Evolutionary conservation across 257 asterid genomes (phyloP).

Genomic region (Linderniella brevidens): DNA sequence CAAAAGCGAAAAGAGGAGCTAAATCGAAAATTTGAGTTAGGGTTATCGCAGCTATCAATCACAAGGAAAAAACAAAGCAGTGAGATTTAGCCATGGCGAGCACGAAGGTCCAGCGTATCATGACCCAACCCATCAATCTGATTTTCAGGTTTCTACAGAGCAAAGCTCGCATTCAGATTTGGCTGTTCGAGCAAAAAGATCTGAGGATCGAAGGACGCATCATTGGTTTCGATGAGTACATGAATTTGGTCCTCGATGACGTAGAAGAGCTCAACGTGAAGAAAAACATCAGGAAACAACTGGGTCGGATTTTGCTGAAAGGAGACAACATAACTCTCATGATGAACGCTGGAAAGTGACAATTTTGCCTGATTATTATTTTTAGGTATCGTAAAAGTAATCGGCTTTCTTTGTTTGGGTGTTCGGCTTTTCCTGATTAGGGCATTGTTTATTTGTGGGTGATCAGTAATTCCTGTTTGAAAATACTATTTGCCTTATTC

Average conservation of each 20-base stretch:
- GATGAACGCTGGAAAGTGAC: constrained; percentile 40
- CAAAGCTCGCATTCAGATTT: constrained; percentile 54
- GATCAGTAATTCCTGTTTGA: too few relatives aligned
- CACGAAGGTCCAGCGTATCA: constrained; percentile 37
- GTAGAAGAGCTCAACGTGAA: constrained; percentile 37
- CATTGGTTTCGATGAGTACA: constrained; percentile 50
- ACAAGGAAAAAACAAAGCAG: constrained; percentile 6
- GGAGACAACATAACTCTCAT: constrained; percentile 53
- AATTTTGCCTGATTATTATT: too few relatives aligned
- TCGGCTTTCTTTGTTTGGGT: too few relatives aligned
- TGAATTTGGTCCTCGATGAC: constrained; percentile 50
- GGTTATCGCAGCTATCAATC: not conserved
- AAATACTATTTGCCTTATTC: too few relatives aligned
- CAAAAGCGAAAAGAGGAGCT: too few relatives aligned
- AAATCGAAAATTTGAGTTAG: too few relatives aligned
- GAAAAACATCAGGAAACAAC: constrained; percentile 35
- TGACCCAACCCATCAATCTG: constrained; percentile 48
- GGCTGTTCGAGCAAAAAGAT: constrained; percentile 69
- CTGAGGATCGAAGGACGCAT: constrained; percentile 45
- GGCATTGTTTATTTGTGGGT: too few relatives aligned
- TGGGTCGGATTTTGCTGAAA: constrained; percentile 44
- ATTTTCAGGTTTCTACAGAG: constrained; percentile 58
- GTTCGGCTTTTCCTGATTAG: too few relatives aligned
- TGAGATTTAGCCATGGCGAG: constrained; percentile 32
- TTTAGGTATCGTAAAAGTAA: not conserved